Evolutionary conservation across 441 rosid species (phyloP).

Genomic region (Pelargonium cotyledonis): DNA sequence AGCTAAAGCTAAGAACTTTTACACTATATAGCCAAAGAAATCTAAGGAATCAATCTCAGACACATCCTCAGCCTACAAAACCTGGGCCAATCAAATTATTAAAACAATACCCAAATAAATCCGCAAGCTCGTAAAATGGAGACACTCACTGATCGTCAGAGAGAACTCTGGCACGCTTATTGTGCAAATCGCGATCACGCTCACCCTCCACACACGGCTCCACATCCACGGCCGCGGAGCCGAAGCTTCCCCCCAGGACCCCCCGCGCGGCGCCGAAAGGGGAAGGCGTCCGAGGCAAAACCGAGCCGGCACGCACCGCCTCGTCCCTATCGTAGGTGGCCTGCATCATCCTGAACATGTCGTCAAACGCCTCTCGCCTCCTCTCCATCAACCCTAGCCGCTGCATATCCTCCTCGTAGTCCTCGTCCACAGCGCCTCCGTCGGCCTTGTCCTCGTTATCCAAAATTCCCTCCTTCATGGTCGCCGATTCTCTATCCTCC

Average conservation of each 20-base stretch:
- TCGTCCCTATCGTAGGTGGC: slow-evolving; percentile 28
- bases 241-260: slow-evolving; percentile 52
- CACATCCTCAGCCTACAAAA: neutral
- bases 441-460: slow-evolving; percentile 27
- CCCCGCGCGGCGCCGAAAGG: slow-evolving; percentile 21
- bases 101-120: neutral
- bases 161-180: slow-evolving; percentile 77
- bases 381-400: slow-evolving; percentile 19
- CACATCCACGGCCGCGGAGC: slow-evolving; percentile 18
- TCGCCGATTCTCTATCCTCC: slow-evolving; percentile 11
- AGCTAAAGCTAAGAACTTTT: neutral
- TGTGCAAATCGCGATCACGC: slow-evolving; percentile 48
- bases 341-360: slow-evolving; percentile 32
- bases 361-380: slow-evolving; percentile 26
- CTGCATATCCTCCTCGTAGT: slow-evolving; percentile 19
- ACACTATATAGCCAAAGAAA: neutral
- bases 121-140: slow-evolving; percentile 5
- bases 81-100: neutral
- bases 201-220: slow-evolving; percentile 29
- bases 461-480: slow-evolving; percentile 34
- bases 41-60: neutral
- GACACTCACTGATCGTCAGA: slow-evolving; percentile 47
- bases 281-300: neutral
- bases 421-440: slow-evolving; percentile 22
- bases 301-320: slow-evolving; percentile 15